phyloP scores from a whole-genome alignment of 2,329 filamentous ascomycete genomes.

The Cytospora schulzeri region DNA sequence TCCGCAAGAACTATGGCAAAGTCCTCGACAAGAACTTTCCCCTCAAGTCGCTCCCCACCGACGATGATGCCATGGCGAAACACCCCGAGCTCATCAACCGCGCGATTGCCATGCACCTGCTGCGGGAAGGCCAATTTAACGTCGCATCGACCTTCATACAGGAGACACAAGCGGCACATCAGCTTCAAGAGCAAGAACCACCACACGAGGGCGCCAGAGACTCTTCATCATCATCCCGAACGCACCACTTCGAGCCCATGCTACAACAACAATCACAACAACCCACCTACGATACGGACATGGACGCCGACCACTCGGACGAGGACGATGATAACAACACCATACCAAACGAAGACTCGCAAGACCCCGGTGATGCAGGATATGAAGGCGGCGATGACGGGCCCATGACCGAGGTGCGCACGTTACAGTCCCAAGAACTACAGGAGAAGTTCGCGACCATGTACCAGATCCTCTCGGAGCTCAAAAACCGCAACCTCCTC shows the following conservation, averaged over 20 bases:
- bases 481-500: conserved; percentile 72
- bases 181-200: conserved; percentile 19
- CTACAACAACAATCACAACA: not conserved
- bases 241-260: conserved; percentile 8
- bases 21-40: conserved; percentile 70
- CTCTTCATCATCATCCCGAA: not conserved
- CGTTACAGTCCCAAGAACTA: conserved; percentile 67
- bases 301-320: conserved; percentile 24
- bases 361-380: not conserved
- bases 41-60: conserved; percentile 68
- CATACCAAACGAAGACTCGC: conserved; percentile 11
- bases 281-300: conserved; percentile 22
- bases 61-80: conserved; percentile 77
- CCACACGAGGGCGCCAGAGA: not conserved
- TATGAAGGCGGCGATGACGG: conserved; percentile 29
- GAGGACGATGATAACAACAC: conserved; percentile 15
- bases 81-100: conserved; percentile 82
- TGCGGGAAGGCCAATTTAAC: conserved; percentile 90
- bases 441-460: conserved; percentile 83
- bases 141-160: conserved; percentile 84
- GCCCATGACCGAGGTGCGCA: conserved; percentile 47
- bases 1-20: conserved; percentile 82
- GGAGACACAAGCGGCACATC: conserved; percentile 56
- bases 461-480: conserved; percentile 82
- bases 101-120: conserved; percentile 93